These are phyloP conservation scores for Lotus japonicus DNA, from an alignment of 306 rosid species.

Conservation along the genomic window DNA sequence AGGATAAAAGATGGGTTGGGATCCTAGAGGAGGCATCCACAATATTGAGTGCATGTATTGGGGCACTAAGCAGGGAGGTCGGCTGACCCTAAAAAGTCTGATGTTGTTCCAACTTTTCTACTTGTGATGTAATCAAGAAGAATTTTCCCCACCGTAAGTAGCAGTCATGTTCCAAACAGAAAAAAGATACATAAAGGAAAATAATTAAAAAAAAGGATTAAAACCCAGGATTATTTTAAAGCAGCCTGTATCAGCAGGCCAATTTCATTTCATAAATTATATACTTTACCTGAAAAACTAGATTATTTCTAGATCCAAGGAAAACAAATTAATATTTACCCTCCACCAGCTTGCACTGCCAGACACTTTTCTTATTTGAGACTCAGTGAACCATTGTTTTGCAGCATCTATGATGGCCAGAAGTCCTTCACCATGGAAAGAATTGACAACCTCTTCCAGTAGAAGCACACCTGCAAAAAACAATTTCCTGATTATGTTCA, in stretches of 20 bases:
- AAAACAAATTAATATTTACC: conserved; percentile 41
- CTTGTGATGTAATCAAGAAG: background rate
- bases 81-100: background rate
- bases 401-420: conserved; percentile 65
- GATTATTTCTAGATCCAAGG: background rate
- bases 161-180: background rate
- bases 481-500: conserved; percentile 12
- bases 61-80: background rate
- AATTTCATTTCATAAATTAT: background rate
- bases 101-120: background rate
- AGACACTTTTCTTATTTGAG: conserved; percentile 56
- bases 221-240: conserved; percentile 2
- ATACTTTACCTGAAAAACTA: background rate
- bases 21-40: background rate
- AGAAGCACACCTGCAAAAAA: conserved; percentile 64
- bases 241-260: background rate
- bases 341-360: conserved; percentile 86
- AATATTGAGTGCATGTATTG: background rate
- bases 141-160: background rate
- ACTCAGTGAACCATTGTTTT: conserved; percentile 52
- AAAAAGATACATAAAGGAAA: background rate
- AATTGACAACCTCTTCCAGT: conserved; percentile 67
- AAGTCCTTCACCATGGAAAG: conserved; percentile 57
- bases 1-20: background rate
- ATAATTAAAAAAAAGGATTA: background rate